Conservation (phyloP, 495 filamentous ascomycete genomes). For the Tuber brumale region DNA sequence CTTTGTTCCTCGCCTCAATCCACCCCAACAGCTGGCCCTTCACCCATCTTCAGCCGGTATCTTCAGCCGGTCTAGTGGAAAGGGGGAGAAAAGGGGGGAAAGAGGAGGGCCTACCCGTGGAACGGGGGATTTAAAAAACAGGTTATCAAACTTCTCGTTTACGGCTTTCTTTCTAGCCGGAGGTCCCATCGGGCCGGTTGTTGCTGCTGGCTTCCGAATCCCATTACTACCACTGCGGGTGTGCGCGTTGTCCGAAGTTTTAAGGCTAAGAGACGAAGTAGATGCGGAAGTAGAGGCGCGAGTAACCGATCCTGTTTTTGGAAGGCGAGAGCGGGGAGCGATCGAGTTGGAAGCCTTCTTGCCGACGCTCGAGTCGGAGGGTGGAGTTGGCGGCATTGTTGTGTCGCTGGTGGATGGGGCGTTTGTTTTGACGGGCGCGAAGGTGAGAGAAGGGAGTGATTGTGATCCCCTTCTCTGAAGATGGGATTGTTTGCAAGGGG, state of each 20-base stretch:
- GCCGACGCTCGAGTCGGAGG: not conserved
- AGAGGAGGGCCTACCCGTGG: slow-evolving; percentile 14
- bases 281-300: not conserved
- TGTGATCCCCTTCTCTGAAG: not conserved
- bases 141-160: slow-evolving; percentile 29
- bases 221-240: not conserved
- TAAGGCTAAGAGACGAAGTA: not conserved
- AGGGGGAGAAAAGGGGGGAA: too few relatives aligned
- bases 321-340: not conserved
- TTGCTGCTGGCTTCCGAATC: not conserved
- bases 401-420: not conserved
- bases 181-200: slow-evolving; percentile 13
- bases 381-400: not conserved
- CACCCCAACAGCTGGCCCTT: slow-evolving; percentile 9
- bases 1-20: not conserved
- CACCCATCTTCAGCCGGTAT: not conserved
- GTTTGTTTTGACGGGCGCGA: not conserved
- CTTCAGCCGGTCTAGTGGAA: not conserved
- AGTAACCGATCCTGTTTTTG: not conserved
- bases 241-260: not conserved
- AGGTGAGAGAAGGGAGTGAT: not conserved
- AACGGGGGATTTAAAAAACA: slow-evolving; percentile 25
- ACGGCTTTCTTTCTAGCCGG: slow-evolving; percentile 4
- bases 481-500: not conserved
- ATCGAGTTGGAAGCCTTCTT: not conserved